Conservation (phyloP, 2,329 filamentous ascomycete species). For the Microdochium trichocladiopsis region DNA sequence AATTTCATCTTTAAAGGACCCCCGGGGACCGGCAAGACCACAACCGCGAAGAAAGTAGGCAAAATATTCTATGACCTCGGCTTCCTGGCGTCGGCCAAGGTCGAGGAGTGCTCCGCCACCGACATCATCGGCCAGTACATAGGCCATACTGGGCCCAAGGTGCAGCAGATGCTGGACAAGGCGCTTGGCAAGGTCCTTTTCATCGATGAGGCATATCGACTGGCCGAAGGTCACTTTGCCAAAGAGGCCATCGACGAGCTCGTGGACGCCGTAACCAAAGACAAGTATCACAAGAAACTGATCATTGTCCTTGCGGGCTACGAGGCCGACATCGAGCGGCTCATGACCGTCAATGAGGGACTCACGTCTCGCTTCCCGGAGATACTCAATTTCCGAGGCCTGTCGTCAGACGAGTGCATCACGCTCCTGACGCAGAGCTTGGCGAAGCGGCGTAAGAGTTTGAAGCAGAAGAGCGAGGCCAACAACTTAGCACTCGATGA, state of each 20-base stretch:
- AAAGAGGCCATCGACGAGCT: slow-evolving; percentile 14
- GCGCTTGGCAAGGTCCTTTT: slow-evolving; percentile 24
- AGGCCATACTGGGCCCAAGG: slow-evolving; percentile 64
- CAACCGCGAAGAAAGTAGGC: slow-evolving; percentile 66
- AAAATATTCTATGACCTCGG: slow-evolving; percentile 71
- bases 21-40: slow-evolving; percentile 67
- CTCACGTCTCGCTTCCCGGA: slow-evolving; percentile 39
- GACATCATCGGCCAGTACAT: slow-evolving; percentile 63
- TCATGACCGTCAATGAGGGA: slow-evolving; percentile 43
- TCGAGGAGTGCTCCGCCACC: slow-evolving; percentile 59
- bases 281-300: slow-evolving; percentile 36
- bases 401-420: slow-evolving; percentile 11
- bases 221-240: slow-evolving; percentile 11
- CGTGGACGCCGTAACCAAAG: slow-evolving; percentile 20
- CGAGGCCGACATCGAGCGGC: slow-evolving; percentile 40
- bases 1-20: slow-evolving; percentile 62
- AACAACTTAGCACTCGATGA: slow-evolving; percentile 1
- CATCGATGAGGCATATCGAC: slow-evolving; percentile 1
- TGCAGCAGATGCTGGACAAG: slow-evolving; percentile 50
- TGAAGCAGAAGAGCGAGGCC: background rate
- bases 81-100: slow-evolving; percentile 50
- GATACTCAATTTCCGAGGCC: slow-evolving; percentile 9
- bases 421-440: slow-evolving; percentile 7
- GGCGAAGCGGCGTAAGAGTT: background rate
- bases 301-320: slow-evolving; percentile 49